These are phyloP conservation scores for Neodidymelliopsis sp. DNA, from an alignment of 2,329 filamentous ascomycete genomes.

Conservation along the genomic window DNA sequence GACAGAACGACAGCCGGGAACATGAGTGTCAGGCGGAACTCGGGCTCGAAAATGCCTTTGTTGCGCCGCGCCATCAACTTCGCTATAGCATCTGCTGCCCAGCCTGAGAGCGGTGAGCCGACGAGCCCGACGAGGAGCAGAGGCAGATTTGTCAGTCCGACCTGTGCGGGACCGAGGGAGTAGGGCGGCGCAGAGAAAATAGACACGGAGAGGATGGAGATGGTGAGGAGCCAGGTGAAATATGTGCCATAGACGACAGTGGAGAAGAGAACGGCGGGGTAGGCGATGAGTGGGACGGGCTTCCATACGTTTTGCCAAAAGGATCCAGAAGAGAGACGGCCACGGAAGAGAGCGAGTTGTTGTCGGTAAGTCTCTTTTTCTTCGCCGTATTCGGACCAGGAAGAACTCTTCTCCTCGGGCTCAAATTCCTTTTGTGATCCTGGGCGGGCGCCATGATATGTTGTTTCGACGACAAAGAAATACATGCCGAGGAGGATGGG, in stretches of 20 bases:
- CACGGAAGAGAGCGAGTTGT: conserved; percentile 38
- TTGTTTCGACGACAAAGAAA: conserved; percentile 57
- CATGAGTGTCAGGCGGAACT: conserved; percentile 69
- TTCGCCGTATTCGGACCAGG: conserved; percentile 27
- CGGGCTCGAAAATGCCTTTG: conserved; percentile 85
- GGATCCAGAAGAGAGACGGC: conserved; percentile 40
- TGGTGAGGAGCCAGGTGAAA: conserved; percentile 95
- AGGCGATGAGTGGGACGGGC: conserved; percentile 81
- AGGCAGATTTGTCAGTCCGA: conserved; percentile 78
- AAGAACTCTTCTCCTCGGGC: conserved; percentile 34
- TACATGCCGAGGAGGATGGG: conserved; percentile 52
- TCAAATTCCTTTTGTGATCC: conserved; percentile 24
- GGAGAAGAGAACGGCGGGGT: conserved; percentile 85
- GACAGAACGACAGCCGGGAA: conserved; percentile 41
- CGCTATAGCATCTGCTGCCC: conserved; percentile 76
- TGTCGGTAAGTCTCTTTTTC: conserved; percentile 32
- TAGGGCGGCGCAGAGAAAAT: conserved; percentile 83
- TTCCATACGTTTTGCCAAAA: conserved; percentile 45
- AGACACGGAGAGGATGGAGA: conserved; percentile 83
- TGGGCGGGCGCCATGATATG: conserved; percentile 40
- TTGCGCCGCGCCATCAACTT: conserved; percentile 77
- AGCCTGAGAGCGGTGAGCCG: conserved; percentile 76
- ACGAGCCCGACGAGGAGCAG: conserved; percentile 82
- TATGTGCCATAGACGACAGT: conserved; percentile 83
- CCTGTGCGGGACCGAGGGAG: conserved; percentile 80